Base-by-base conservation (phyloP, 306 rosid genomes). In the Senna siamea region DNA sequence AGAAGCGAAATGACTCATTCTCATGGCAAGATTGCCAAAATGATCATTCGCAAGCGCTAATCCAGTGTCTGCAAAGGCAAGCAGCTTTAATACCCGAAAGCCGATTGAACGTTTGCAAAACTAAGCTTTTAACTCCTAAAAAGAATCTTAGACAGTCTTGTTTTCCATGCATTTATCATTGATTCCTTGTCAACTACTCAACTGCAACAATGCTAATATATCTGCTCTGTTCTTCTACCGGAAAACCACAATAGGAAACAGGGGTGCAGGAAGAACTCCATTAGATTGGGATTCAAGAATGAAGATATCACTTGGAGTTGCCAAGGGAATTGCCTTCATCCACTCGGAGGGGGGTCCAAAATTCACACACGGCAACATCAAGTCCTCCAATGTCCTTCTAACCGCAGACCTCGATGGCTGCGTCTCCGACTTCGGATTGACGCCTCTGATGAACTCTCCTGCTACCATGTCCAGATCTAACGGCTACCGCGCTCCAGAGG, bases 401-500 rank as follows among this genome's bases (percentile, higher is more conserved):
- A 82, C 76, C 38, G 69, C 75, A 76, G 96, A 91, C 18, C 84
- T 84, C 0, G 95, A 89, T 0, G 80, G 86, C 22, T 84, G 82
- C 88, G 41, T 91, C n/a, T 35, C 89, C 0, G 97, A 91, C 78
- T 70, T 81, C 17, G 97, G 95, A 9, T 41, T 91, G 75, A 69
- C 88, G 51, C 83, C 91, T 17, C 57, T 89, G 6, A 89, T 88
- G 87, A 85, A 69, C 67, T 54, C 80, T n/a, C 85, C 93, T 9
- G 79, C 89, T 38, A 70, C 87, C 59, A 75, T 86, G 86, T 84
- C 92, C 0, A 81, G 88, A 58, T 55, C 81, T 32, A 83, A 82
- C 5, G 95, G 93, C 10, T 91, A 91, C 5, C 79, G 88, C 4
- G 91, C 97, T 7, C 95, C 97, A 2, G 97, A 91, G 74, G 89